A percentile compares a stretch with the other conserved stretches of the same genome.
Evolutionary conservation across 192 early-diverging fungal genomes (phyloP).

Genomic region (Coemansia sp.): DNA sequence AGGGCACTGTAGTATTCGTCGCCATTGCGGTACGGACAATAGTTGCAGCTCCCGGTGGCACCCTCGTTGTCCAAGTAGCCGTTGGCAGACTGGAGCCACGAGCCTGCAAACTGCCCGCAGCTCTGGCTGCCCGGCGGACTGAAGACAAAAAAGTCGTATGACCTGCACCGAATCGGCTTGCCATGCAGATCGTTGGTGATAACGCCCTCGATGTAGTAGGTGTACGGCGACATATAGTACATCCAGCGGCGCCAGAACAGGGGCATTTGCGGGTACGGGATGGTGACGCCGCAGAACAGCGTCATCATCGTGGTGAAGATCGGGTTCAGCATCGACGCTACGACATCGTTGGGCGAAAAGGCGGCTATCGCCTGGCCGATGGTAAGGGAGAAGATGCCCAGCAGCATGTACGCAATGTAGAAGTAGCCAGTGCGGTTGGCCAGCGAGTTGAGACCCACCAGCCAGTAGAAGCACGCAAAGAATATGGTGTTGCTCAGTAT

Average conservation of each 20-base stretch:
- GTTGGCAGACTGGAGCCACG: constrained; percentile 53
- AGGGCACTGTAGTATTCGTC: constrained; percentile 59
- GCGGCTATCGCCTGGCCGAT: constrained; percentile 73
- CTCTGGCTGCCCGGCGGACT: constrained; percentile 58
- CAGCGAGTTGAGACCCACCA: constrained; percentile 59
- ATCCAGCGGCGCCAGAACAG: constrained; percentile 71
- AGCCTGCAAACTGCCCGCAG: constrained; percentile 61
- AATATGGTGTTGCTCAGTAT: constrained; percentile 61
- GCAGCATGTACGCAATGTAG: constrained; percentile 60
- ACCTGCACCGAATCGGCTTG: constrained; percentile 50
- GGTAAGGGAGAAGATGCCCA: constrained; percentile 66
- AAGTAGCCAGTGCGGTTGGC: constrained; percentile 61
- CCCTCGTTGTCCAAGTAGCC: constrained; percentile 63
- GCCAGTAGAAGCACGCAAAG: constrained; percentile 77
- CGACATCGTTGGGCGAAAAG: constrained; percentile 58
- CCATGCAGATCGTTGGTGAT: constrained; percentile 61
- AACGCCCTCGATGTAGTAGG: constrained; percentile 66
- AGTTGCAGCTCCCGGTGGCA: constrained; percentile 59
- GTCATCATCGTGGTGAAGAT: constrained; percentile 65
- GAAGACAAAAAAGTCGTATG: constrained; percentile 58
- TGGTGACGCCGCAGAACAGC: constrained; percentile 73
- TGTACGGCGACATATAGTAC: constrained; percentile 67
- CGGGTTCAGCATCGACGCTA: constrained; percentile 65
- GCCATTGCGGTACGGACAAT: constrained; percentile 60
- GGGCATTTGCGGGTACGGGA: constrained; percentile 60